Percentiles rank a stretch among this genome's conserved stretches.
These are phyloP conservation scores for Flaveria brownii DNA, from an alignment of 129 eudicot genomes.

Conservation along the genomic window DNA sequence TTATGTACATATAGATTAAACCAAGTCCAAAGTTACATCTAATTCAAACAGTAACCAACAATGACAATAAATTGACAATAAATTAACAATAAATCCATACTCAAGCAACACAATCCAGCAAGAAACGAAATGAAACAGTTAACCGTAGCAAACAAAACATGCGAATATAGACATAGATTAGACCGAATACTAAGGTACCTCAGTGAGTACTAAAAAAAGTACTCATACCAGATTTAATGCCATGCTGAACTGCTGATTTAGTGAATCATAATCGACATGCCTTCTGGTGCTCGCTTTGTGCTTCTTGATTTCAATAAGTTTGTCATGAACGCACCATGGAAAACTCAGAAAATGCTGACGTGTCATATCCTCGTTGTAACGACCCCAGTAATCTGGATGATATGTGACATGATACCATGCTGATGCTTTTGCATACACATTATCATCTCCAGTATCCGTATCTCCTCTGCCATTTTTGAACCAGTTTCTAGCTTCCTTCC, in stretches of 20 bases:
- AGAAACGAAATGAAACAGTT: neutral
- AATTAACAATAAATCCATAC: neutral
- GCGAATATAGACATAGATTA: neutral
- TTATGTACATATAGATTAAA: neutral
- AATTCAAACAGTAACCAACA: neutral
- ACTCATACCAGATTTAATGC: constrained; percentile 36
- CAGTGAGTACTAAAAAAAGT: neutral
- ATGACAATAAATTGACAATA: neutral
- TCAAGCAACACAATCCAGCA: constrained; percentile 9
- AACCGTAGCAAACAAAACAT: neutral
- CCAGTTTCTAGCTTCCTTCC: constrained; percentile 78
- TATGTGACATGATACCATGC: constrained; percentile 90
- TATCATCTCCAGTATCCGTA: constrained; percentile 27
- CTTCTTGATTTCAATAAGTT: constrained; percentile 67
- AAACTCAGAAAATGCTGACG: constrained; percentile 74
- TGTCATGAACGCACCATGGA: constrained; percentile 82
- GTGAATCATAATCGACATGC: constrained; percentile 23
- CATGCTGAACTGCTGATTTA: constrained; percentile 21
- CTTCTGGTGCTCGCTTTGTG: constrained; percentile 24
- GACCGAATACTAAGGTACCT: neutral
- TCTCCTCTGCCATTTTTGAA: constrained; percentile 46
- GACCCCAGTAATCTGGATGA: constrained; percentile 65
- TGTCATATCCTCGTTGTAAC: constrained; percentile 47
- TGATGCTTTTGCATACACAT: constrained; percentile 65
- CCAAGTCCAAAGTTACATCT: constrained; percentile 6